Evolutionary conservation across 345 rosid species (phyloP).

Genomic region (Citrus trifoliata): DNA sequence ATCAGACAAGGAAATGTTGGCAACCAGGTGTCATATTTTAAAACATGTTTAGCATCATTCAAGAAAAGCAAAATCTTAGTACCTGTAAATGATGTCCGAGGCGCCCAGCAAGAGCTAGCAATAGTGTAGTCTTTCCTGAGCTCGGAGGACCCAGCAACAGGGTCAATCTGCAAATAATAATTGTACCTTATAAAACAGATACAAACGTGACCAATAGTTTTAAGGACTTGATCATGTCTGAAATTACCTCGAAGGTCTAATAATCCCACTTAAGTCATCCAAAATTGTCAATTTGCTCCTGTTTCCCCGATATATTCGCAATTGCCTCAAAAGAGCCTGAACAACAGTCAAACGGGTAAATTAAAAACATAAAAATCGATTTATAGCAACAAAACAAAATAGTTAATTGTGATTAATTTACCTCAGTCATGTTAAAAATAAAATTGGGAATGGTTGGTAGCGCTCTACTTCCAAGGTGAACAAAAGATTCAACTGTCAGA

Average conservation of each 20-base stretch:
- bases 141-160: conserved; percentile 96
- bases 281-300: conserved; percentile 83
- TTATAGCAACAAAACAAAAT: background rate
- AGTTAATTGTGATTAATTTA: conserved; percentile 16
- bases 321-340: conserved; percentile 70
- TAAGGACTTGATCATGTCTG: background rate
- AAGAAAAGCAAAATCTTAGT: background rate
- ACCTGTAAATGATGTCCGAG: conserved; percentile 76
- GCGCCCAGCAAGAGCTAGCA: conserved; percentile 94
- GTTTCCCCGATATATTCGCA: conserved; percentile 48
- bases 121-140: conserved; percentile 92
- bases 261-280: conserved; percentile 68
- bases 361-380: background rate
- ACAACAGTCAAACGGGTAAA: background rate
- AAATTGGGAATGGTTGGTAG: conserved; percentile 95
- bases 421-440: conserved; percentile 87
- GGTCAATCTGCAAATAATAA: conserved; percentile 56
- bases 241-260: conserved; percentile 88
- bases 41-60: background rate
- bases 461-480: conserved; percentile 92
- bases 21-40: background rate
- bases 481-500: conserved; percentile 74
- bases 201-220: background rate
- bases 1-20: background rate
- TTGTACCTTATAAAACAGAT: conserved; percentile 3